phyloP scores from a whole-genome alignment of 2,329 filamentous ascomycete genomes.

The Podosphaera xanthii region DNA sequence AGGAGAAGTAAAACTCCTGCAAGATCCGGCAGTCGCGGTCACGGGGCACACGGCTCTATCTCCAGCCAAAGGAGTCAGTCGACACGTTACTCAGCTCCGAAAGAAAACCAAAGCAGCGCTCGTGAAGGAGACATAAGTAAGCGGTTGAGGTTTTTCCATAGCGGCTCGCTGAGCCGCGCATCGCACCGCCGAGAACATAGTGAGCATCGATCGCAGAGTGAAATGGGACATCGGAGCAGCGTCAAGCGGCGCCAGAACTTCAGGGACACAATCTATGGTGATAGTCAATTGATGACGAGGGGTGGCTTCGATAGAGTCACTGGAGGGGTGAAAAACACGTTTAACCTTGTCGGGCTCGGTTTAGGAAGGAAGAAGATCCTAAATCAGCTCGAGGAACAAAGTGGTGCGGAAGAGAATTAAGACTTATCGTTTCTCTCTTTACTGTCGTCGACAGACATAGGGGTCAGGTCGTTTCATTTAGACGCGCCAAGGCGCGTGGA shows the following conservation, averaged over 20 bases:
- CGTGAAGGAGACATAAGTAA: neutral
- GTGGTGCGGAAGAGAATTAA: slow-evolving; percentile 12
- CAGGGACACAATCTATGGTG: slow-evolving; percentile 1
- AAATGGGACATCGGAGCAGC: neutral
- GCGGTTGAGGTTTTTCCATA: neutral
- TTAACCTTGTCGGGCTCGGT: slow-evolving; percentile 14
- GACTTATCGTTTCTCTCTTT: neutral
- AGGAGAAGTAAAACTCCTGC: neutral
- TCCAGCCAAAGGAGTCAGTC: neutral
- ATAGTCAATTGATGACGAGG: neutral
- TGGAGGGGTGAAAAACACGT: slow-evolving; percentile 14
- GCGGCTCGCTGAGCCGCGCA: neutral
- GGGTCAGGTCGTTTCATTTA: neutral
- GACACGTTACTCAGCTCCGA: neutral
- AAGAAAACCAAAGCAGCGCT: neutral
- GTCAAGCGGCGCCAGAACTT: neutral
- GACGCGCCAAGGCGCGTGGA: no score
- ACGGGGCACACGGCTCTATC: neutral
- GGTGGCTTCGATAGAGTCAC: slow-evolving; percentile 12
- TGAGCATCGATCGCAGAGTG: neutral
- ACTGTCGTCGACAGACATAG: neutral
- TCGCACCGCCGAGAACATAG: neutral
- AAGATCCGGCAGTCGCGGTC: neutral
- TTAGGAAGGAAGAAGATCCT: slow-evolving; percentile 13
- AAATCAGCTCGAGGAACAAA: slow-evolving; percentile 11